Conservation (phyloP, 2,329 filamentous ascomycete species). For the Cordyceps fumosorosea region DNA sequence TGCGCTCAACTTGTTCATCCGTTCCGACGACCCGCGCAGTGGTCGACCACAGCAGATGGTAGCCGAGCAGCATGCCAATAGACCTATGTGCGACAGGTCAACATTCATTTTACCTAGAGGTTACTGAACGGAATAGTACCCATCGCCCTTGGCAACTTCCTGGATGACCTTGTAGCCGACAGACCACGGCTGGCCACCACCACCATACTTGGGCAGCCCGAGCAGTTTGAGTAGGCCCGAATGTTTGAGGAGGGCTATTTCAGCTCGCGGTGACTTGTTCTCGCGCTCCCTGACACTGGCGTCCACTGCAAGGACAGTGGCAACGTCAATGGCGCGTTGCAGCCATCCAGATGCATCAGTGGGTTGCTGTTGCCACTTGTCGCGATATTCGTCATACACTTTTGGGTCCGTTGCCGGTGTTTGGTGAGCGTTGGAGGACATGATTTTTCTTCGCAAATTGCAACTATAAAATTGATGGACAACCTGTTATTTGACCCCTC, state of each 20-base stretch:
- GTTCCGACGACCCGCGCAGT: slow-evolving; percentile 56
- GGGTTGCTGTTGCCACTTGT: slow-evolving; percentile 30
- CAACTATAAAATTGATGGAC: background rate
- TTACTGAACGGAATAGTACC: slow-evolving; percentile 30
- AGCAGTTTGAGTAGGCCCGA: slow-evolving; percentile 34
- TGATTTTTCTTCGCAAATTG: background rate
- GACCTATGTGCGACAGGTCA: slow-evolving; percentile 29
- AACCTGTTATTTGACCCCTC: background rate
- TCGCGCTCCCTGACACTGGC: slow-evolving; percentile 29
- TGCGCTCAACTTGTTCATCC: slow-evolving; percentile 50
- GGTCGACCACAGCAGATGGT: slow-evolving; percentile 58
- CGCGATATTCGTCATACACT: slow-evolving; percentile 30
- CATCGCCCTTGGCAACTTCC: slow-evolving; percentile 58
- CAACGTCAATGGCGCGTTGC: slow-evolving; percentile 32
- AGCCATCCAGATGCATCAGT: slow-evolving; percentile 29
- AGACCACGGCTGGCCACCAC: slow-evolving; percentile 37
- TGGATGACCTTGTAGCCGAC: slow-evolving; percentile 53
- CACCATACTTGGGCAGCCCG: slow-evolving; percentile 33
- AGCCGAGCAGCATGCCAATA: slow-evolving; percentile 59
- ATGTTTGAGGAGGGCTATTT: slow-evolving; percentile 35
- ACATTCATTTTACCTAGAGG: background rate
- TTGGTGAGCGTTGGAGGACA: slow-evolving; percentile 14
- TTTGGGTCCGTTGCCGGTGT: slow-evolving; percentile 26
- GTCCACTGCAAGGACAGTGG: slow-evolving; percentile 28
- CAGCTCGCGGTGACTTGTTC: slow-evolving; percentile 34